phyloP scores from a whole-genome alignment of 208 protist genomes.

The Wallacemonas rigidus region DNA sequence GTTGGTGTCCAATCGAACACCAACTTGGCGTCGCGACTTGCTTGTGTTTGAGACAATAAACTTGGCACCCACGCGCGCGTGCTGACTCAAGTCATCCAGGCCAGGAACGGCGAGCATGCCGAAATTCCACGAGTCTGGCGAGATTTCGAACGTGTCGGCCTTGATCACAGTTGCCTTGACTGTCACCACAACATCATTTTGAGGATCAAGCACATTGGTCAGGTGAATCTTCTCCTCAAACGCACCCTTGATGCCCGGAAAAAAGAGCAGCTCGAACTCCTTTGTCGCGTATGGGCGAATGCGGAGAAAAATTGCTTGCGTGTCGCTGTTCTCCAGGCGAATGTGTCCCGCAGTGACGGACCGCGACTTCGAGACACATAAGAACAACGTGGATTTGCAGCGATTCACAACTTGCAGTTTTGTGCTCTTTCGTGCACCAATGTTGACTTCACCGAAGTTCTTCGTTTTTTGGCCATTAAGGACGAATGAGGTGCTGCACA shows the following conservation, averaged over 20 bases:
- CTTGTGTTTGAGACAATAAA: conserved; percentile 83
- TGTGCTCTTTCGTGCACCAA: conserved; percentile 81
- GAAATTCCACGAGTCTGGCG: conserved; percentile 82
- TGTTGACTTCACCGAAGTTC: conserved; percentile 90
- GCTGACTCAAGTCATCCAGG: conserved; percentile 21
- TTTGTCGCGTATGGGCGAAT: conserved; percentile 81
- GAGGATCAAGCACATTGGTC: conserved; percentile 70
- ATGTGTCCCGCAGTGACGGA: conserved; percentile 87
- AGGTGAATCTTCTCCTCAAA: conserved; percentile 81
- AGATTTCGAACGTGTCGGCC: conserved; percentile 88
- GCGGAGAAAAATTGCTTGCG: conserved; percentile 57
- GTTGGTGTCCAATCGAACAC: conserved; percentile 51
- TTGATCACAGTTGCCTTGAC: conserved; percentile 85
- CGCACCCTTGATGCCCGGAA: conserved; percentile 80
- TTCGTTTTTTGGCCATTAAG: conserved; percentile 83
- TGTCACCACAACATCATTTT: conserved; percentile 65
- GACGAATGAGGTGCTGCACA: conserved; percentile 74
- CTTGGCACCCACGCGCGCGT: conserved; percentile 53
- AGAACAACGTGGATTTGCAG: conserved; percentile 70
- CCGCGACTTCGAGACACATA: conserved; percentile 76
- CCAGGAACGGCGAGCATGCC: conserved; percentile 56
- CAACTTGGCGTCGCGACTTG: conserved; percentile 54
- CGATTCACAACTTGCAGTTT: conserved; percentile 78
- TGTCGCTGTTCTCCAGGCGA: conserved; percentile 77
- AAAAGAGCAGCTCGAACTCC: conserved; percentile 79